These are phyloP conservation scores for Phyllosticta capitalensis DNA, from an alignment of 2,329 filamentous ascomycete species.

Conservation along the genomic window DNA sequence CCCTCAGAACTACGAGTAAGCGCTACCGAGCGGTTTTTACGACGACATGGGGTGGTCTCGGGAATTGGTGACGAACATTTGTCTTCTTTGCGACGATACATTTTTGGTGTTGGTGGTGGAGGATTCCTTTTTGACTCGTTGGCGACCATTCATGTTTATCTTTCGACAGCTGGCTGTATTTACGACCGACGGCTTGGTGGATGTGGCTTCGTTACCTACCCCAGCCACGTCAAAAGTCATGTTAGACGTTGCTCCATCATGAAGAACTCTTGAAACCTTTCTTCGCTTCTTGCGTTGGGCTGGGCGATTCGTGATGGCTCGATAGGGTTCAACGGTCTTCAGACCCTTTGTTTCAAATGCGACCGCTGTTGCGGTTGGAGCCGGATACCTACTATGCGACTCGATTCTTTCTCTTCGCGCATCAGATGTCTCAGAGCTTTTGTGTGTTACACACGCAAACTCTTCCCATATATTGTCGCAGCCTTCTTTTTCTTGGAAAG, in stretches of 20 bases:
- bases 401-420: too few species aligned
- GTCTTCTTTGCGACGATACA: background rate
- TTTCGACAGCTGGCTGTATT: background rate
- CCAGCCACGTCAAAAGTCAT: background rate
- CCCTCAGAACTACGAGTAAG: background rate
- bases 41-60: background rate
- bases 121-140: background rate
- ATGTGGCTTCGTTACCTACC: background rate
- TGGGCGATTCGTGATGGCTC: background rate
- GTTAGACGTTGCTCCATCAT: background rate
- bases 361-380: too few species aligned
- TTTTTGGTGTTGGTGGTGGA: background rate
- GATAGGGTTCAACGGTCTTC: background rate
- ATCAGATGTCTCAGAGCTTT: too few species aligned
- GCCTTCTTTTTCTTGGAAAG: too few species aligned
- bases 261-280: background rate
- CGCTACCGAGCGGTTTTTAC: background rate
- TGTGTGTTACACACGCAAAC: too few species aligned
- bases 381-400: too few species aligned
- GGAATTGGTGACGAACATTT: background rate
- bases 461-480: too few species aligned
- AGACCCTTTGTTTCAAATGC: too few species aligned
- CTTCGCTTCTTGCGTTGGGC: background rate
- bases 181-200: background rate
- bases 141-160: background rate